Percentiles rank a stretch among this genome's conserved stretches.
Conservation (phyloP, 2,329 filamentous ascomycete genomes). For the Cytospora schulzeri region DNA sequence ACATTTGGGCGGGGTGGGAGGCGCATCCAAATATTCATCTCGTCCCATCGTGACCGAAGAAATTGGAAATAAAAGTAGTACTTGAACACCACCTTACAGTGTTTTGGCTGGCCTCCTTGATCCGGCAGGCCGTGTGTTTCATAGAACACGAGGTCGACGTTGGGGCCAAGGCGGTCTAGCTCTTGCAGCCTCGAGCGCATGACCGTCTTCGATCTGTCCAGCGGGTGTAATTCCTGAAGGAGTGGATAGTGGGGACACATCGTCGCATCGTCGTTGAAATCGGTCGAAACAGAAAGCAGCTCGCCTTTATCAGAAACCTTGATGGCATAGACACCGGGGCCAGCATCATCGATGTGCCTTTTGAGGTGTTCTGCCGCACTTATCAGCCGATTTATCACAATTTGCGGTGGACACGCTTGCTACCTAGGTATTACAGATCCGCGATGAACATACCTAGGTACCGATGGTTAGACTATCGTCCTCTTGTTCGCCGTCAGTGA, state of each 20-base stretch:
- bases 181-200: slow-evolving; percentile 22
- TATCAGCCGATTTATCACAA: too few relatives aligned
- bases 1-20: slow-evolving; percentile 40
- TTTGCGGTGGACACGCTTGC: too few relatives aligned
- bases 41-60: slow-evolving; percentile 33
- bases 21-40: slow-evolving; percentile 40
- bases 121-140: neutral
- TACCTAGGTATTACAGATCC: too few relatives aligned
- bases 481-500: too few relatives aligned
- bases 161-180: slow-evolving; percentile 23
- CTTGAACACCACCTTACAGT: slow-evolving; percentile 36
- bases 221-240: neutral
- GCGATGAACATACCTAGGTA: too few relatives aligned
- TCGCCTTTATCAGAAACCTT: neutral
- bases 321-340: slow-evolving; percentile 4
- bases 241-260: neutral
- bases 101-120: neutral
- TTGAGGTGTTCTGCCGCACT: neutral
- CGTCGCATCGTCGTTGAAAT: neutral
- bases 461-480: too few relatives aligned
- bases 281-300: neutral
- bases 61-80: slow-evolving; percentile 33
- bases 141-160: slow-evolving; percentile 27
- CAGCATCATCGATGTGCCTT: neutral
- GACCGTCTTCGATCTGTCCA: neutral